Conservation (phyloP, 2,329 filamentous ascomycete genomes). For the Triangularia setosa region DNA sequence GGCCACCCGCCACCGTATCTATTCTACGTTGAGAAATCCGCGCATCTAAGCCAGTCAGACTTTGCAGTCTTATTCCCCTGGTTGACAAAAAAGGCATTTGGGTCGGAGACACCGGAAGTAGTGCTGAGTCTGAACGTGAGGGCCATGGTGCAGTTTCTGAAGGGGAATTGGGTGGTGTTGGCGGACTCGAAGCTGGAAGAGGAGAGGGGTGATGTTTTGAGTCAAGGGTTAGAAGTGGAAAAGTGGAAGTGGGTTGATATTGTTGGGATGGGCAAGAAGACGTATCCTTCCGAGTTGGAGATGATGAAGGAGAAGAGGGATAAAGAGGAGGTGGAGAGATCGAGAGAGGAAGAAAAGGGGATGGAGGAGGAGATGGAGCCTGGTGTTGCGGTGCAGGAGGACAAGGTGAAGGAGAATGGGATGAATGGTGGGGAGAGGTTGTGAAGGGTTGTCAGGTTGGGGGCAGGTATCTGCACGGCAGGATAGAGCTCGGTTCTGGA, state of each 20-base stretch:
- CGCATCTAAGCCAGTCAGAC: slow-evolving; percentile 78
- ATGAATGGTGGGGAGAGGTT: neutral
- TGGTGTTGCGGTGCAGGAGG: slow-evolving; percentile 10
- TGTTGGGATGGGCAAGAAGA: slow-evolving; percentile 43
- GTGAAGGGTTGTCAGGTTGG: neutral
- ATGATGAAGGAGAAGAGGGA: neutral
- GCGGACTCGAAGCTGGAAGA: slow-evolving; percentile 47
- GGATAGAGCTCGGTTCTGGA: neutral
- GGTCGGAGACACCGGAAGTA: slow-evolving; percentile 54
- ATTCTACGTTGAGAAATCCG: slow-evolving; percentile 70
- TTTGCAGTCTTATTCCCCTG: slow-evolving; percentile 80
- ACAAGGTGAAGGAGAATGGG: neutral
- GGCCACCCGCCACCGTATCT: slow-evolving; percentile 57
- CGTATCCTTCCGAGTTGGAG: slow-evolving; percentile 21
- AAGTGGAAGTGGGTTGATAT: slow-evolving; percentile 53
- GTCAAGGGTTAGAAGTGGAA: slow-evolving; percentile 34
- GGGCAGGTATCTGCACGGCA: neutral
- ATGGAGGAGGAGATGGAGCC: slow-evolving; percentile 24
- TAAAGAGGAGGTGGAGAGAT: slow-evolving; percentile 6
- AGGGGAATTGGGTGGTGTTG: slow-evolving; percentile 47
- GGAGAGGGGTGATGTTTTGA: slow-evolving; percentile 48
- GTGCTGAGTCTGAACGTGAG: slow-evolving; percentile 57
- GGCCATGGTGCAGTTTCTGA: slow-evolving; percentile 54
- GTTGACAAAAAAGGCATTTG: slow-evolving; percentile 56
- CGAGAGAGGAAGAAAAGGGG: slow-evolving; percentile 18